Evolutionary conservation across 2,329 filamentous ascomycete species (phyloP).

Genomic region (Alternaria viburni): DNA sequence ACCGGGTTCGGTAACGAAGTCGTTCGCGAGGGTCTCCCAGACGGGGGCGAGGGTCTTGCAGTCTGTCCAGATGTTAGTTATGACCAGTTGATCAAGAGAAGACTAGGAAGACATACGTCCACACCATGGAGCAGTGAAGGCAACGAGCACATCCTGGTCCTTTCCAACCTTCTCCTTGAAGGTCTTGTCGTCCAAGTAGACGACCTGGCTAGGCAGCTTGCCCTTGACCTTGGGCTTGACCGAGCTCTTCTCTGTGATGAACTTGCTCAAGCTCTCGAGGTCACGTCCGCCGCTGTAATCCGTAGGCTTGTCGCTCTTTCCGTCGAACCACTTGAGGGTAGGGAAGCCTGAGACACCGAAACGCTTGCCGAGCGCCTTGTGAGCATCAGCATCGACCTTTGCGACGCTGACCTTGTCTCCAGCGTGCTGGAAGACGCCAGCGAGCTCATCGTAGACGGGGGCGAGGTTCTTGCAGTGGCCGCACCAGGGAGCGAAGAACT

Average conservation of each 20-base stretch:
- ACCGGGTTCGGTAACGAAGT: slow-evolving; percentile 77
- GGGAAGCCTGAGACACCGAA: slow-evolving; percentile 95
- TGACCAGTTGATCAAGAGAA: not conserved
- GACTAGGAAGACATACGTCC: slow-evolving; percentile 73
- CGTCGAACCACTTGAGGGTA: slow-evolving; percentile 97
- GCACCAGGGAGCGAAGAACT: slow-evolving; percentile 99
- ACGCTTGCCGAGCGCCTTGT: slow-evolving; percentile 81
- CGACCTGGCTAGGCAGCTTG: slow-evolving; percentile 74
- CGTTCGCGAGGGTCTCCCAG: slow-evolving; percentile 85
- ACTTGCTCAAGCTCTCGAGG: slow-evolving; percentile 80
- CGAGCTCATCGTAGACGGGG: slow-evolving; percentile 92
- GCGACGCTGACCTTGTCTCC: slow-evolving; percentile 83
- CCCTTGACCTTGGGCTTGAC: slow-evolving; percentile 78
- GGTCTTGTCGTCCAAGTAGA: slow-evolving; percentile 77
- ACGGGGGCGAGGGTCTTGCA: slow-evolving; percentile 92
- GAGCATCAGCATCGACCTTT: slow-evolving; percentile 93
- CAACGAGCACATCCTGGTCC: slow-evolving; percentile 89
- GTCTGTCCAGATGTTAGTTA: slow-evolving; percentile 64
- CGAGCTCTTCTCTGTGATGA: slow-evolving; percentile 86
- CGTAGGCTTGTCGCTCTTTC: slow-evolving; percentile 82
- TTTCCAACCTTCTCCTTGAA: slow-evolving; percentile 81
- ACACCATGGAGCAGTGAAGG: slow-evolving; percentile 98
- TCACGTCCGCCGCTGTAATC: slow-evolving; percentile 90
- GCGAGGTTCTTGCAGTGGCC: slow-evolving; percentile 99
- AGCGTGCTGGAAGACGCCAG: slow-evolving; percentile 72